phyloP scores from a whole-genome alignment of 2,329 filamentous ascomycete species.

The Fusarium nisikadoi region DNA sequence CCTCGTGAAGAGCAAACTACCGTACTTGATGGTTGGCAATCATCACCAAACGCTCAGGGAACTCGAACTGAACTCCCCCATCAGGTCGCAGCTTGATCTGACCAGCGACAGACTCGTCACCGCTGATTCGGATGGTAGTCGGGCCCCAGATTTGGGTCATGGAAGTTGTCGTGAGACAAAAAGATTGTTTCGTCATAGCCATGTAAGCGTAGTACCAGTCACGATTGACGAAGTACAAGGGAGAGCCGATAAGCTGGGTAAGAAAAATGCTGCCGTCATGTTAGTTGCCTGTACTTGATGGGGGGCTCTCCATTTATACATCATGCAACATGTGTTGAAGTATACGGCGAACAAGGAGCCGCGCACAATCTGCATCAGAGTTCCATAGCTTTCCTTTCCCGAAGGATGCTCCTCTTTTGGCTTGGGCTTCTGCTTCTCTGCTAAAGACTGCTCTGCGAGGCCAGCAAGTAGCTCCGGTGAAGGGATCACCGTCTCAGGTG shows the following conservation, averaged over 20 bases:
- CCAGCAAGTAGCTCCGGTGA: conserved; percentile 46
- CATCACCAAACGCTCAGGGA: conserved; percentile 83
- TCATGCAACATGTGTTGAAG: conserved; percentile 60
- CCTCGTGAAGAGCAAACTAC: neutral
- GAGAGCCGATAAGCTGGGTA: conserved; percentile 80
- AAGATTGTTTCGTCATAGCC: conserved; percentile 85
- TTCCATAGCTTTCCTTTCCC: conserved; percentile 64
- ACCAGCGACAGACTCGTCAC: conserved; percentile 80
- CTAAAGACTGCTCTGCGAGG: conserved; percentile 31
- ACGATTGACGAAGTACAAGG: conserved; percentile 79
- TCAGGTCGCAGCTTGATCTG: conserved; percentile 77
- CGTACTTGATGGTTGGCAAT: conserved; percentile 85
- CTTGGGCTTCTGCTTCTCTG: conserved; percentile 2
- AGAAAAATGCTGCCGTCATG: conserved; percentile 64
- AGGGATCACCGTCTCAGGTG: conserved; percentile 43
- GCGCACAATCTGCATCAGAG: conserved; percentile 61
- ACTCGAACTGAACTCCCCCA: conserved; percentile 80
- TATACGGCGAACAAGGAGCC: conserved; percentile 63
- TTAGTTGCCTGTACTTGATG: conserved; percentile 11
- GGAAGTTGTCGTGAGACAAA: conserved; percentile 80
- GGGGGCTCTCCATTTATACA: conserved; percentile 59
- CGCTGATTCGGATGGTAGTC: conserved; percentile 83
- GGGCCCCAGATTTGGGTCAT: conserved; percentile 91
- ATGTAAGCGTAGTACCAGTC: conserved; percentile 88
- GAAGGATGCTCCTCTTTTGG: conserved; percentile 58